phyloP scores from a whole-genome alignment of 192 early-diverging fungal genomes.

The Podila epigama region DNA sequence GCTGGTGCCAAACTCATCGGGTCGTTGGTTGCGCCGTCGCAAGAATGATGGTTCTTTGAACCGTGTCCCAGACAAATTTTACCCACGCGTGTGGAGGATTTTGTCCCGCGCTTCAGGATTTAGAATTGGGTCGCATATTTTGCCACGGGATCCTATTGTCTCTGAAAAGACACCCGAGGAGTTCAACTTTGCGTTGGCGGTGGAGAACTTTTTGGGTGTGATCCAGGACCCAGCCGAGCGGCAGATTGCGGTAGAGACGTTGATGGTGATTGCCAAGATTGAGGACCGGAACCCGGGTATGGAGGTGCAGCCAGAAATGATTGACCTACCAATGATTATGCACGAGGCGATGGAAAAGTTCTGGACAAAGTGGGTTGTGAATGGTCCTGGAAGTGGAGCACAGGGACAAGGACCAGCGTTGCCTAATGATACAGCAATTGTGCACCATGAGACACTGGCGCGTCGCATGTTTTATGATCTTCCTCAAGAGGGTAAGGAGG shows the following conservation, averaged over 20 bases:
- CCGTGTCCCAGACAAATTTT: conserved; percentile 80
- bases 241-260: conserved; percentile 75
- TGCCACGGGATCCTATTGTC: conserved; percentile 81
- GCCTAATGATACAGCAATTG: conserved; percentile 54
- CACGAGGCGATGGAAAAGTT: conserved; percentile 69
- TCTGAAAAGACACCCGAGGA: conserved; percentile 85
- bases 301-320: conserved; percentile 46
- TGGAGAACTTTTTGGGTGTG: conserved; percentile 76
- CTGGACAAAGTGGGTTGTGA: conserved; percentile 75
- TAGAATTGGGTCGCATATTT: conserved; percentile 59
- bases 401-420: conserved; percentile 5
- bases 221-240: conserved; percentile 82
- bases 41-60: conserved; percentile 89
- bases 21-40: conserved; percentile 77
- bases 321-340: conserved; percentile 72
- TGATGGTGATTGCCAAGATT: conserved; percentile 72
- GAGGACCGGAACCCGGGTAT: conserved; percentile 70
- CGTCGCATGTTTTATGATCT: conserved; percentile 83
- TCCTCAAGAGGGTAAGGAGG: conserved; percentile 68
- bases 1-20: conserved; percentile 55
- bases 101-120: conserved; percentile 69
- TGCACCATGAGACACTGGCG: conserved; percentile 67
- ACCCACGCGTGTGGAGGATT: conserved; percentile 77
- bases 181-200: conserved; percentile 83
- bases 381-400: conserved; percentile 42